Evolutionary conservation across 2,329 filamentous ascomycete genomes (phyloP).

Genomic region (Coccinonectria pachysandricola): DNA sequence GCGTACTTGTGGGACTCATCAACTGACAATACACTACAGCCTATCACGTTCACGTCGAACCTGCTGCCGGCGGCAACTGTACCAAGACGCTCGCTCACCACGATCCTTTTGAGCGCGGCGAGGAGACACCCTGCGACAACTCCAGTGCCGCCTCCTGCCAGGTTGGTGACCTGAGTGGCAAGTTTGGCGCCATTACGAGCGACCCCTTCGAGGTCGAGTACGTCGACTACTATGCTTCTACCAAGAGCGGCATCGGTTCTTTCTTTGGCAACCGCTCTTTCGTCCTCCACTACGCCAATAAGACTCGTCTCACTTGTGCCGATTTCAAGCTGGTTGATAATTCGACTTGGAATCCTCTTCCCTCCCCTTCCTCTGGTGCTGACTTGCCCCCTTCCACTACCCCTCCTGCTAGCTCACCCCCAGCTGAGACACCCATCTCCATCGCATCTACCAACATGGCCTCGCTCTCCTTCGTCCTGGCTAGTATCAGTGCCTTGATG

Average conservation of each 20-base stretch:
- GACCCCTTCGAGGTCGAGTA: constrained; percentile 41
- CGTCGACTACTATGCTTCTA: constrained; percentile 48
- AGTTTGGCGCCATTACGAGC: constrained; percentile 51
- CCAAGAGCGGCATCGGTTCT: constrained; percentile 35
- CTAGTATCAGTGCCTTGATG: constrained; percentile 3
- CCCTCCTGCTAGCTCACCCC: background rate
- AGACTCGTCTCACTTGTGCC: constrained; percentile 53
- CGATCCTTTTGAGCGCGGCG: constrained; percentile 58
- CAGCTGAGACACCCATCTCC: constrained; percentile 1
- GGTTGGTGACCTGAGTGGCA: constrained; percentile 67
- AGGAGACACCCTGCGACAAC: constrained; percentile 50
- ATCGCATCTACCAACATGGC: constrained; percentile 3
- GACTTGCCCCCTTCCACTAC: background rate
- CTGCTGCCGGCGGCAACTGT: constrained; percentile 60
- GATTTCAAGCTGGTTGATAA: constrained; percentile 37
- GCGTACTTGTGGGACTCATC: no score
- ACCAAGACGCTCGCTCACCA: constrained; percentile 56
- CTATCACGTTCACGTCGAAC: constrained; percentile 62
- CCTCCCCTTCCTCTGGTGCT: constrained; percentile 1
- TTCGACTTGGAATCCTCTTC: constrained; percentile 8
- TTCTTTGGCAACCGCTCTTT: constrained; percentile 58
- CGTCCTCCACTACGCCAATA: constrained; percentile 54
- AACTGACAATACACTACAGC: constrained; percentile 28
- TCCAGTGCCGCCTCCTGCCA: constrained; percentile 54
- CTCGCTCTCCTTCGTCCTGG: constrained; percentile 4